A percentile compares a stretch with the other conserved stretches of the same genome.
phyloP scores from a whole-genome alignment of 345 rosid genomes.

The Pelargonium nanum region DNA sequence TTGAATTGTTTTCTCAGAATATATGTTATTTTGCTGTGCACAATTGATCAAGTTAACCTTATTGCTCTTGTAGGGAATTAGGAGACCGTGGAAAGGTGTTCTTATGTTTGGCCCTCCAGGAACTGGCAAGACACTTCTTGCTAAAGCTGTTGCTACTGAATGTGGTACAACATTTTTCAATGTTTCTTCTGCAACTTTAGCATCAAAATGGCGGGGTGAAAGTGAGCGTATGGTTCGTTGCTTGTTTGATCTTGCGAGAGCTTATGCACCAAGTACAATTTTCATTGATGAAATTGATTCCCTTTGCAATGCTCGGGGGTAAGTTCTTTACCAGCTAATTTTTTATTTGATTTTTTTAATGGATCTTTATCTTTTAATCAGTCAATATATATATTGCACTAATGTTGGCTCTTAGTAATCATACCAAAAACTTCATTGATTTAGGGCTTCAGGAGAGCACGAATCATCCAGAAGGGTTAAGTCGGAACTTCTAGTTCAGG shows the following conservation, averaged over 20 bases:
- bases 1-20: neutral
- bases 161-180: slow-evolving; percentile 96
- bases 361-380: neutral
- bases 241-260: slow-evolving; percentile 90
- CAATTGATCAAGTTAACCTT: neutral
- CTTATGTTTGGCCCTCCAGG: slow-evolving; percentile 99
- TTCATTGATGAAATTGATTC: slow-evolving; percentile 97
- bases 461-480: slow-evolving; percentile 99
- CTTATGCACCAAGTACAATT: slow-evolving; percentile 95
- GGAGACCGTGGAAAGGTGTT: slow-evolving; percentile 99
- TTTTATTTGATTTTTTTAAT: neutral
- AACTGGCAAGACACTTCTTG: slow-evolving; percentile 89
- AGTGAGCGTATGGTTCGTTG: slow-evolving; percentile 98
- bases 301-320: slow-evolving; percentile 96
- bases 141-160: slow-evolving; percentile 97
- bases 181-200: slow-evolving; percentile 91
- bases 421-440: slow-evolving; percentile 6
- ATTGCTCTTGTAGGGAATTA: slow-evolving; percentile 57
- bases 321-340: slow-evolving; percentile 15
- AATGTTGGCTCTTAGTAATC: neutral
- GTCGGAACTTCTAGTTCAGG: slow-evolving; percentile 99
- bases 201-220: slow-evolving; percentile 99
- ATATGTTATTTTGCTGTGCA: neutral
- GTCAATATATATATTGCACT: too few species aligned
- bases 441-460: slow-evolving; percentile 93